Conservation (phyloP, 2,329 filamentous ascomycete species). For the Nemania sp. region DNA sequence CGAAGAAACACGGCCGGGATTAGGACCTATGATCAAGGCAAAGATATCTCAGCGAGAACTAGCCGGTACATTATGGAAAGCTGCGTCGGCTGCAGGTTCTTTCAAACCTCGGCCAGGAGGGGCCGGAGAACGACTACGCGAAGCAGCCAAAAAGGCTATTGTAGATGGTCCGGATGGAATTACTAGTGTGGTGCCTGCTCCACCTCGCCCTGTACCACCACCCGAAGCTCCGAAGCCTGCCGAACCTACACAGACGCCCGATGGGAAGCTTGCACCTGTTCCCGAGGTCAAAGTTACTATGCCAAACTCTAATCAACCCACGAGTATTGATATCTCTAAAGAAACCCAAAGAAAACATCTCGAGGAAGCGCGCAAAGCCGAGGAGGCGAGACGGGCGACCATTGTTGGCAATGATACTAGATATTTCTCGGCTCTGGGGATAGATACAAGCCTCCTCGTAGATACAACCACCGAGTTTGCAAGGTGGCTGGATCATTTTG, state of each 20-base stretch:
- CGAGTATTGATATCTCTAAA: constrained; percentile 56
- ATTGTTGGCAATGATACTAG: constrained; percentile 80
- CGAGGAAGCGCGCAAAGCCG: constrained; percentile 54
- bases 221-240: constrained; percentile 52
- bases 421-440: constrained; percentile 80
- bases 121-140: constrained; percentile 81
- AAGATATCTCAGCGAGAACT: constrained; percentile 79
- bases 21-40: constrained; percentile 91
- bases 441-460: constrained; percentile 82
- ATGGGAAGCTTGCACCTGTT: constrained; percentile 55
- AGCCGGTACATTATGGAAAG: constrained; percentile 82
- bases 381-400: constrained; percentile 69
- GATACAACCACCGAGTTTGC: constrained; percentile 84
- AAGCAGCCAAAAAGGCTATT: constrained; percentile 67
- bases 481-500: constrained; percentile 84
- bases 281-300: constrained; percentile 71
- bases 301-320: constrained; percentile 57
- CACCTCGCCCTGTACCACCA: constrained; percentile 62
- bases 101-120: constrained; percentile 93
- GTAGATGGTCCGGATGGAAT: constrained; percentile 86
- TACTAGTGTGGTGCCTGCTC: constrained; percentile 86
- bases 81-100: constrained; percentile 75
- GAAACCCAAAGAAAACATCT: constrained; percentile 47
- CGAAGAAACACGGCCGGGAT: constrained; percentile 72
- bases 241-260: constrained; percentile 52